Evolutionary conservation across 257 asterid species (phyloP).

Genomic region (Prunella vulgaris): DNA sequence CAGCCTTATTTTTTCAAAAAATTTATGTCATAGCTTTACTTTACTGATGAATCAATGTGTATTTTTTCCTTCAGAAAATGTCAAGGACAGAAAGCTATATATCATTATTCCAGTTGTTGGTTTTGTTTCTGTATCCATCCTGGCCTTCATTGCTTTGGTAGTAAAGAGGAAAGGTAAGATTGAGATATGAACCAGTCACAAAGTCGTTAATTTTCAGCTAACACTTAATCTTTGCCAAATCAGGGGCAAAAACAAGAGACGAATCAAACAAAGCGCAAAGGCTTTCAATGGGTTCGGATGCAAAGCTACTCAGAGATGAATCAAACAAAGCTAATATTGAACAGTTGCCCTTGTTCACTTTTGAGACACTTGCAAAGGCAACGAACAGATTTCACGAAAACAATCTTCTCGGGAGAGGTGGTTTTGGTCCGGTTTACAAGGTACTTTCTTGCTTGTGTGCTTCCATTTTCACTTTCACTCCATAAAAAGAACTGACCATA

Average conservation of each 20-base stretch:
- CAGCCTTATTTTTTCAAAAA: no score
- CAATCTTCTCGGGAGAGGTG: conserved; percentile 51
- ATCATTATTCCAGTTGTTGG: conserved; percentile 10
- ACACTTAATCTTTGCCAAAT: background rate
- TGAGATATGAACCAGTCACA: background rate
- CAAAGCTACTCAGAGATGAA: conserved; percentile 20
- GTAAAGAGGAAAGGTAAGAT: conserved; percentile 31
- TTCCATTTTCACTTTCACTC: background rate
- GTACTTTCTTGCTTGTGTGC: conserved; percentile 4
- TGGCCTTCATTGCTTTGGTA: conserved; percentile 28
- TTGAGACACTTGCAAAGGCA: conserved; percentile 41
- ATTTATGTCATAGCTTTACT: no score
- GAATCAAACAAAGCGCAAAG: conserved; percentile 14
- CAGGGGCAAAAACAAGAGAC: conserved; percentile 11
- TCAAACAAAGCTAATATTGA: conserved; percentile 25
- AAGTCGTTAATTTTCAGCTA: background rate
- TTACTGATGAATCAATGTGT: no score
- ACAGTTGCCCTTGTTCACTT: conserved; percentile 35
- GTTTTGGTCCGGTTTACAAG: conserved; percentile 58
- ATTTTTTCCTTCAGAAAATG: conserved; percentile 25
- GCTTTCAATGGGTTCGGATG: conserved; percentile 20
- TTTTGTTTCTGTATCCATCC: conserved; percentile 16
- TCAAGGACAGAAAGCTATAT: conserved; percentile 19
- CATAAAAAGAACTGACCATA: background rate
- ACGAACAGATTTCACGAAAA: conserved; percentile 32